Percentiles rank a stretch among this genome's conserved stretches.
Conservation (phyloP, 139 green algal species). For the Coelastrella sp. region DNA sequence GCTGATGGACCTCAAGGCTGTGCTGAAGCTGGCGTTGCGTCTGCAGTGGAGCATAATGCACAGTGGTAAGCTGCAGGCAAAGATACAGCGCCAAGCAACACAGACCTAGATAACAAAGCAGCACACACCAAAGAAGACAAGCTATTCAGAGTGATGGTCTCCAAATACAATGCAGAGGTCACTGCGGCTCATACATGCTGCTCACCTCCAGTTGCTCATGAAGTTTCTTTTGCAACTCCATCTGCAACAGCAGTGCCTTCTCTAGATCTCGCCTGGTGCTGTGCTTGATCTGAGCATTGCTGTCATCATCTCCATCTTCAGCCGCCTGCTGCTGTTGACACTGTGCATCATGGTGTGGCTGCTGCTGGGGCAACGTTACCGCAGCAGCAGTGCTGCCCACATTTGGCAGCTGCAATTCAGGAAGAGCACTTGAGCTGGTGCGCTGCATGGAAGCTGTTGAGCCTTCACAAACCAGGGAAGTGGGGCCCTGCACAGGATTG, state of each 20-base stretch:
- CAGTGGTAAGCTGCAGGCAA: background rate
- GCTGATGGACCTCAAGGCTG: conserved; percentile 90
- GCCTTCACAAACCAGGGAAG: background rate
- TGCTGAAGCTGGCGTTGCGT: conserved; percentile 92
- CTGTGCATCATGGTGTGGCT: background rate
- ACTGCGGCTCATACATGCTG: background rate
- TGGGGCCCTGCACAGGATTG: background rate
- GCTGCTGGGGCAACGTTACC: background rate
- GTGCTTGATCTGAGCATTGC: conserved; percentile 26
- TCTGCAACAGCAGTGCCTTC: conserved; percentile 91
- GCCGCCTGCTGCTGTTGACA: background rate
- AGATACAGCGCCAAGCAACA: too few relatives aligned
- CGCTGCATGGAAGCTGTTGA: background rate
- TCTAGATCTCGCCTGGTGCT: conserved; percentile 71
- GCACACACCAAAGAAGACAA: too few relatives aligned
- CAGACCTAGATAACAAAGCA: too few relatives aligned
- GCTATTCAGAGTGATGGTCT: too few relatives aligned
- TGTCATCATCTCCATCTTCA: background rate
- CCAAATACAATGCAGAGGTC: background rate
- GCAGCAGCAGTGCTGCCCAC: background rate
- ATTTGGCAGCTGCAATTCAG: background rate
- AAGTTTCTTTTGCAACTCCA: conserved; percentile 97
- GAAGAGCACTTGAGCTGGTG: background rate
- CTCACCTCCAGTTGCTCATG: conserved; percentile 94
- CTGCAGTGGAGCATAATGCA: conserved; percentile 57